Conservation (phyloP, 768 basidiomycete species). For the Mycena amicta region DNA sequence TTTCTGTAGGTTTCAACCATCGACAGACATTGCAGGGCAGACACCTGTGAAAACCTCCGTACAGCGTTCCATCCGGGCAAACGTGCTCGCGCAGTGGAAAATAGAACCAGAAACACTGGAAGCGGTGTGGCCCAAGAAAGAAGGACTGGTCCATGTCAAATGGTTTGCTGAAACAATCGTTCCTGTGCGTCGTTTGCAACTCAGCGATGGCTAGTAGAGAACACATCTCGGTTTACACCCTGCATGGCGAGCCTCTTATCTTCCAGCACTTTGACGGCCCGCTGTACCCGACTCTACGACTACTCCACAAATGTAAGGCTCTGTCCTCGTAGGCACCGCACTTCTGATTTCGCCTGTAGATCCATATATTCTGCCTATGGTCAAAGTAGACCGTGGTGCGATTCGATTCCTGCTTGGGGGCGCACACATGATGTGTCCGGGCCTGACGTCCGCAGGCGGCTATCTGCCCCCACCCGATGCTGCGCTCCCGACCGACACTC, state of each 20-base stretch:
- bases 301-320: conserved; percentile 85
- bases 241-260: conserved; percentile 85
- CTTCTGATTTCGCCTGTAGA: conserved; percentile 50
- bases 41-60: conserved; percentile 93
- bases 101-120: conserved; percentile 82
- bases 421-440: conserved; percentile 97
- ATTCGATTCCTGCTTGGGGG: conserved; percentile 96
- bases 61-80: conserved; percentile 83
- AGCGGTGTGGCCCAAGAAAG: conserved; percentile 98
- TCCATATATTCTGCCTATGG: conserved; percentile 86
- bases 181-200: neutral
- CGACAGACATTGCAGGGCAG: conserved; percentile 85
- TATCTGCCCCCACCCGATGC: conserved; percentile 75
- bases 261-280: conserved; percentile 98
- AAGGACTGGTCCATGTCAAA: conserved; percentile 88
- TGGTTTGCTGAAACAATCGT: conserved; percentile 61
- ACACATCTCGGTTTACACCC: conserved; percentile 89
- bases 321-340: conserved; percentile 1
- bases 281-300: conserved; percentile 82
- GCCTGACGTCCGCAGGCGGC: conserved; percentile 91
- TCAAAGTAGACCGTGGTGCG: conserved; percentile 92
- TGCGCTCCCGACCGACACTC: conserved; percentile 66
- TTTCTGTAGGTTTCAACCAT: conserved; percentile 60
- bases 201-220: conserved; percentile 72
- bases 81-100: conserved; percentile 81